A percentile compares a stretch with the other conserved stretches of the same genome.
Conservation (phyloP, 164 flowering plant species). For the Annona squamosa region DNA sequence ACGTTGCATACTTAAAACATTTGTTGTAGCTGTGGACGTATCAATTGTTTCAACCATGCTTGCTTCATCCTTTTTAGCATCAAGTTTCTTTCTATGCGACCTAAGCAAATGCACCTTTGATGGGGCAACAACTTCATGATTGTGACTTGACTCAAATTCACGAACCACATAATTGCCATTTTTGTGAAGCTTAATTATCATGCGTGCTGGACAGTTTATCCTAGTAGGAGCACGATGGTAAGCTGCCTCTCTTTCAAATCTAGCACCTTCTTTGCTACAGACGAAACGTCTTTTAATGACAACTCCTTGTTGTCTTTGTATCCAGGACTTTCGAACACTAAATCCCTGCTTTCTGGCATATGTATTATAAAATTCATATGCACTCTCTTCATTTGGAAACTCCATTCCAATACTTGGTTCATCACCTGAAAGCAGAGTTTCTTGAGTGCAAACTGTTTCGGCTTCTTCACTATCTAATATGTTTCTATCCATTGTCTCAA, state of each 20-base stretch:
- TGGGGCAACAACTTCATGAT: slow-evolving; percentile 10
- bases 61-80: not conserved
- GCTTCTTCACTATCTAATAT: too few relatives aligned
- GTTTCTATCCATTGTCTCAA: too few relatives aligned
- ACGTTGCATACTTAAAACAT: not conserved
- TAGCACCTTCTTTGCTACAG: slow-evolving; percentile 5
- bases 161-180: slow-evolving; percentile 2
- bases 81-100: not conserved
- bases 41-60: not conserved
- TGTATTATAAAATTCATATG: slow-evolving; percentile 1
- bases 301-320: not conserved
- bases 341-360: slow-evolving; percentile 6
- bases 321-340: not conserved
- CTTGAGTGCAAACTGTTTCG: not conserved
- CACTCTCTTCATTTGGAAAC: not conserved
- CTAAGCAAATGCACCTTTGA: slow-evolving; percentile 6
- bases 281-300: not conserved
- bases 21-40: not conserved
- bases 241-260: not conserved
- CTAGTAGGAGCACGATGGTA: not conserved
- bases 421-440: not conserved
- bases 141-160: slow-evolving; percentile 4
- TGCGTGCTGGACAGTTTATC: slow-evolving; percentile 2
- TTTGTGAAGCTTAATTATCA: not conserved
- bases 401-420: slow-evolving; percentile 7